phyloP scores from a whole-genome alignment of 2,329 filamentous ascomycete species.

The Cercospora zeae-maydis region DNA sequence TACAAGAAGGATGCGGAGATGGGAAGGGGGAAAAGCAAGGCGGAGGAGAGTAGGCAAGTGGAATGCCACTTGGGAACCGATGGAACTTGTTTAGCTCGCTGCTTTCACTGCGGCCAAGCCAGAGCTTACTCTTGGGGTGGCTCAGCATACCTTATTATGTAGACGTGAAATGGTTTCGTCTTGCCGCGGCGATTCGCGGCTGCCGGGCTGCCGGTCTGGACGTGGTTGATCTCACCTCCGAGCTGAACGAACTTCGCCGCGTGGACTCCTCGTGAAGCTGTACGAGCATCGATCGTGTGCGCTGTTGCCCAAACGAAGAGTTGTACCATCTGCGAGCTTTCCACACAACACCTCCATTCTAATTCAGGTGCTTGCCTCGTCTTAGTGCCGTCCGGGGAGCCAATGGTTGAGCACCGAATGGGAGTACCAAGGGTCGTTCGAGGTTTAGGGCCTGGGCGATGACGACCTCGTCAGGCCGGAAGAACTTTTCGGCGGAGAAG shows the following conservation, averaged over 20 bases:
- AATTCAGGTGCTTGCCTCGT: background rate
- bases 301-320: background rate
- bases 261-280: background rate
- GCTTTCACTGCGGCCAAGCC: background rate
- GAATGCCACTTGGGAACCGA: background rate
- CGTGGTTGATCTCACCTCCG: background rate
- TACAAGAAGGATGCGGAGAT: background rate
- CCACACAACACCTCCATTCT: background rate
- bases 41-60: background rate
- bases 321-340: background rate
- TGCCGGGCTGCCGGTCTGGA: background rate
- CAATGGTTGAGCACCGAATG: background rate
- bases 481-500: background rate
- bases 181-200: background rate
- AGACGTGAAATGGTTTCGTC: background rate
- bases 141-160: no score
- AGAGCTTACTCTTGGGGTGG: slow-evolving; percentile 2
- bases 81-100: background rate
- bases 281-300: background rate
- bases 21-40: background rate
- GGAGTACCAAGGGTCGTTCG: background rate
- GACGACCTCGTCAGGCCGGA: background rate
- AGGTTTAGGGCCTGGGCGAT: background rate
- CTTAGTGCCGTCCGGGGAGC: background rate
- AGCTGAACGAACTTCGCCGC: background rate